phyloP scores from a whole-genome alignment of 306 rosid species.

The Acacia confusa region DNA sequence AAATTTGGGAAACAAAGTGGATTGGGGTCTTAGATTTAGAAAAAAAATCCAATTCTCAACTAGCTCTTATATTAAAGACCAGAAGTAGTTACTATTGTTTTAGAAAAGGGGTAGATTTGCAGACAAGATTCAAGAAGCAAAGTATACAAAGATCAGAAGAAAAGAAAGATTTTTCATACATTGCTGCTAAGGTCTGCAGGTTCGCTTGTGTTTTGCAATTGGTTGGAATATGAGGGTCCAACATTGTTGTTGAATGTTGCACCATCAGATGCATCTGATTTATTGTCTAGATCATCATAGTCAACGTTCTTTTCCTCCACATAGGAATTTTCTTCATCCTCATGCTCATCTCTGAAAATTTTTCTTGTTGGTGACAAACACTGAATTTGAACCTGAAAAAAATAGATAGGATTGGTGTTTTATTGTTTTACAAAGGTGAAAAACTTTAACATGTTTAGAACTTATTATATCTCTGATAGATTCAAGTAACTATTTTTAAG shows the following conservation, averaged over 20 bases:
- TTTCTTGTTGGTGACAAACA: conserved; percentile 35
- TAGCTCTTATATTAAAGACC: too few relatives aligned
- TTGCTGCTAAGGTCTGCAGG: conserved; percentile 32
- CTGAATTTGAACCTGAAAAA: conserved; percentile 41
- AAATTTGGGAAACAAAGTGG: too few relatives aligned
- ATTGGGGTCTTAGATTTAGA: too few relatives aligned
- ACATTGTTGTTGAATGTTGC: conserved; percentile 37
- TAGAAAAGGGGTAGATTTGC: not conserved
- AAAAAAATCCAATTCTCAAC: too few relatives aligned
- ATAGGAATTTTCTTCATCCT: conserved; percentile 30
- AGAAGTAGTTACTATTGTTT: too few relatives aligned
- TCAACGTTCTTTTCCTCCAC: conserved; percentile 53
- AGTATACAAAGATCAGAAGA: not conserved
- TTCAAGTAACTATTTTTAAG: not conserved
- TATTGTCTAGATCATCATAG: conserved; percentile 43
- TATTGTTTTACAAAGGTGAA: not conserved
- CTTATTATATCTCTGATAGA: not conserved
- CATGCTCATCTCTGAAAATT: conserved; percentile 24
- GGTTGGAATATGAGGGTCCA: conserved; percentile 28
- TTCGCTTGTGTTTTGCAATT: conserved; percentile 31
- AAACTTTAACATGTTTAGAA: not conserved
- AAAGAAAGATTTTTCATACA: conserved; percentile 25
- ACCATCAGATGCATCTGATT: conserved; percentile 41
- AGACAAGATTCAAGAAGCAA: not conserved
- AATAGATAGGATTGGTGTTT: not conserved